phyloP scores from a whole-genome alignment of 208 protist genomes.

The Dictyostelium gargantuum region DNA sequence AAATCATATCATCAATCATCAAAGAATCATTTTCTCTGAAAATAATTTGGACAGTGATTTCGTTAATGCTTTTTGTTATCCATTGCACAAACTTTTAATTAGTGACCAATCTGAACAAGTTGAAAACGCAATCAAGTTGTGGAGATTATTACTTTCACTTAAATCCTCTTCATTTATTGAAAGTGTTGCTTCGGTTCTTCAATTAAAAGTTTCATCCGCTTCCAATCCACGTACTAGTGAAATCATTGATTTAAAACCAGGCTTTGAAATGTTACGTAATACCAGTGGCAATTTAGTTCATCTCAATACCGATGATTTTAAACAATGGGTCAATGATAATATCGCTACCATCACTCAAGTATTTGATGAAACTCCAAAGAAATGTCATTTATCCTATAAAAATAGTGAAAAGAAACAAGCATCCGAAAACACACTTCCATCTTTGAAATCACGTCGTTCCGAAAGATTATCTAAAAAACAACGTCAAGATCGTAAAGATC shows the following conservation, averaged over 20 bases:
- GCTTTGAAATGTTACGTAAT: not conserved
- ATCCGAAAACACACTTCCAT: not conserved
- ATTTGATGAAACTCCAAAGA: conserved; percentile 45
- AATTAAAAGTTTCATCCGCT: not conserved
- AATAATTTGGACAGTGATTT: conserved; percentile 59
- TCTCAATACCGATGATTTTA: not conserved
- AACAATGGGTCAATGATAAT: conserved; percentile 2
- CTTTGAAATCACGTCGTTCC: not conserved
- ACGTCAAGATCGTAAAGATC: not conserved
- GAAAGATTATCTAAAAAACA: not conserved
- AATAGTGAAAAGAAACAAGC: not conserved
- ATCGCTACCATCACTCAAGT: not conserved
- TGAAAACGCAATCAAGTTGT: conserved; percentile 25
- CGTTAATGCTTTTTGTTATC: conserved; percentile 19
- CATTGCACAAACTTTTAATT: not conserved
- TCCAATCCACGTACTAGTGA: not conserved
- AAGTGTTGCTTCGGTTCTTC: not conserved
- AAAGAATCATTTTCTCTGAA: conserved; percentile 49
- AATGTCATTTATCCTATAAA: not conserved
- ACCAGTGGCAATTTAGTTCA: not conserved
- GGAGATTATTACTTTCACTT: conserved; percentile 56
- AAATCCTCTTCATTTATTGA: conserved; percentile 4
- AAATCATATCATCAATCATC: conserved; percentile 56
- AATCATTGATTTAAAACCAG: not conserved
- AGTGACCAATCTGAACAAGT: not conserved